Evolutionary conservation across 257 asterid species (phyloP), one percentile per base, ranked within the genome.

Genomic region (Petunia axillaris): DNA sequence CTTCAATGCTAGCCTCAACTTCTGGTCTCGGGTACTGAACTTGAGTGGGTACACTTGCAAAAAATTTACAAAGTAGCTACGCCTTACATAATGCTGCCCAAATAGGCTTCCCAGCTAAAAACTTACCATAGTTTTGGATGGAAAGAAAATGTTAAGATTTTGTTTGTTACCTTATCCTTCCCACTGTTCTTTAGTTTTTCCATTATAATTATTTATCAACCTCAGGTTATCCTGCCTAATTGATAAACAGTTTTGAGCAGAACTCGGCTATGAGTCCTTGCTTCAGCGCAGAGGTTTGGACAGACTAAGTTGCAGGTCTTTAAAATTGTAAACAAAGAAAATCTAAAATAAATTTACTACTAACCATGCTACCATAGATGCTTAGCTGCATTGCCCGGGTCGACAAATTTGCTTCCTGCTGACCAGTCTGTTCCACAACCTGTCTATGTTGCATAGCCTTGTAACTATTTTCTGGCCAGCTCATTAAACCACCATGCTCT

Each of bases 291-390:
- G 41, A 74, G 10, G 41, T 44, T 44, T 35, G 40, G 58, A 46
- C 14, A 25, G 59, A 73, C 16, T 73, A 46, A 48, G 74, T 35
- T 48, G 59, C 46, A 1, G 63, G 55, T 35, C 8, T 40, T 60
- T n/a, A 52, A 48, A 38, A 39, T 71, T 67, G 44, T 3, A 13
- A 11, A 36, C 11, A 65, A 41, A 67, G 63, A 64, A 46, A 40
- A 46, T 66, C 55, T 65, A 43, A 57, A 59, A 64, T 44, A 4
- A 77, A 71, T 77, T 43, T 79, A 59, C 54, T 70, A 83, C 91
- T 48, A 82, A 96, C 97, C 95, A 44, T 87, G 91, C 99, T 91
- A 15, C 99, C 98, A 57, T 36, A 96, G 73, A 89, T 85, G 92
- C 93, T 86, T 41, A 91, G 89, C 86, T 94, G 95, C 97, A 91